Percentiles rank a stretch among this genome's conserved stretches.
phyloP scores from a whole-genome alignment of 345 rosid species.

The Linum usitatissimum region DNA sequence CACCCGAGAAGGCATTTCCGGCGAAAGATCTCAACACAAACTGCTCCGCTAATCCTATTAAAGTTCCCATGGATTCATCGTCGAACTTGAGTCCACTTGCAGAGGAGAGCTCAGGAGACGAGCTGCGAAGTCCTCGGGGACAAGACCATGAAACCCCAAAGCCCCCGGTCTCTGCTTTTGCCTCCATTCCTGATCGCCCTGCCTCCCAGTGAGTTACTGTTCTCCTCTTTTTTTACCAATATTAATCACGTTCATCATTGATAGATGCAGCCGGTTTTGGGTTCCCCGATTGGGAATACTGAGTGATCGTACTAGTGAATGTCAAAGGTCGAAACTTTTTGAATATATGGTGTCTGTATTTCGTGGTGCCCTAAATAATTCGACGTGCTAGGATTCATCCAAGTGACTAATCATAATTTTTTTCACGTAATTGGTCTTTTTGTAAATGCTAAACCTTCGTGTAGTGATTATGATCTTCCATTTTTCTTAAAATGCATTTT shows the following conservation, averaged over 20 bases:
- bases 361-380: too few species aligned
- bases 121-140: not conserved
- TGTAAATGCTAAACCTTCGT: too few species aligned
- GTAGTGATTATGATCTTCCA: too few species aligned
- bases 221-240: not conserved
- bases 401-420: not conserved
- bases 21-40: not conserved
- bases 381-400: too few species aligned
- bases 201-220: slow-evolving; percentile 6
- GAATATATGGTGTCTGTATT: not conserved
- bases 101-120: slow-evolving; percentile 1
- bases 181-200: slow-evolving; percentile 9
- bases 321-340: not conserved
- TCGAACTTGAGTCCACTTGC: slow-evolving; percentile 1
- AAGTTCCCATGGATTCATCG: not conserved
- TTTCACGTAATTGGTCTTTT: not conserved
- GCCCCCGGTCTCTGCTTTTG: slow-evolving; percentile 1
- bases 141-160: not conserved
- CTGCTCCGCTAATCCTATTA: not conserved
- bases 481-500: too few species aligned
- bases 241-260: not conserved
- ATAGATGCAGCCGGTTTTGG: not conserved
- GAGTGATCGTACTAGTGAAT: not conserved
- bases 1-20: not conserved
- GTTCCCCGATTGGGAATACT: not conserved